Conservation (phyloP, 352 stramenopile species). For the Globisporangium viniferum region DNA sequence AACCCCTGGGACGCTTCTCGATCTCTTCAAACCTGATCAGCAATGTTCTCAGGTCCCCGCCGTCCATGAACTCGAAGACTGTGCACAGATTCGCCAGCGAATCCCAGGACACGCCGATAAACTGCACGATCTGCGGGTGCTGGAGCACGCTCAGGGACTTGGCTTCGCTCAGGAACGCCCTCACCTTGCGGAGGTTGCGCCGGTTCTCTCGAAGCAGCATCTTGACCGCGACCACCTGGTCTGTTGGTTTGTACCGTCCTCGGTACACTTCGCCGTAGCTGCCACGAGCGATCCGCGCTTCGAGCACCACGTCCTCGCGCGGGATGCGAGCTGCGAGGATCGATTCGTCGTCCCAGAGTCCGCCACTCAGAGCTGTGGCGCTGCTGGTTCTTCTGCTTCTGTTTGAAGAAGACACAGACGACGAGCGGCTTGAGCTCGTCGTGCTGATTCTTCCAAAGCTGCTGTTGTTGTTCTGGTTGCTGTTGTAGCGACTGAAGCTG, state of each 20-base stretch:
- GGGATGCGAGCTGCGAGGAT: constrained; percentile 35
- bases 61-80: constrained; percentile 43
- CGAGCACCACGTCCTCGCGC: constrained; percentile 25
- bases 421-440: neutral
- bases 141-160: constrained; percentile 40
- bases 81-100: constrained; percentile 31
- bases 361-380: constrained; percentile 27
- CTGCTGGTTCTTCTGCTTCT: neutral
- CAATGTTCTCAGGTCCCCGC: constrained; percentile 31
- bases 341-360: constrained; percentile 35
- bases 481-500: neutral
- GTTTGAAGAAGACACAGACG: neutral
- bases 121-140: constrained; percentile 37
- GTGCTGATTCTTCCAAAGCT: neutral
- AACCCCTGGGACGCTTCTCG: constrained; percentile 27
- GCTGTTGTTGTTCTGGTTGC: neutral
- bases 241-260: constrained; percentile 33
- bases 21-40: constrained; percentile 25
- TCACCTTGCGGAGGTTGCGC: constrained; percentile 30
- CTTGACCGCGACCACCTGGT: constrained; percentile 44
- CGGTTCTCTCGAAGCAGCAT: constrained; percentile 27
- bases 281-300: constrained; percentile 27
- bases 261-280: constrained; percentile 45
- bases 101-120: constrained; percentile 44
- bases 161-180: constrained; percentile 39